Evolutionary conservation across 108 stramenopile genomes (phyloP).

Genomic region (Pseudonitzschia multistriata): DNA sequence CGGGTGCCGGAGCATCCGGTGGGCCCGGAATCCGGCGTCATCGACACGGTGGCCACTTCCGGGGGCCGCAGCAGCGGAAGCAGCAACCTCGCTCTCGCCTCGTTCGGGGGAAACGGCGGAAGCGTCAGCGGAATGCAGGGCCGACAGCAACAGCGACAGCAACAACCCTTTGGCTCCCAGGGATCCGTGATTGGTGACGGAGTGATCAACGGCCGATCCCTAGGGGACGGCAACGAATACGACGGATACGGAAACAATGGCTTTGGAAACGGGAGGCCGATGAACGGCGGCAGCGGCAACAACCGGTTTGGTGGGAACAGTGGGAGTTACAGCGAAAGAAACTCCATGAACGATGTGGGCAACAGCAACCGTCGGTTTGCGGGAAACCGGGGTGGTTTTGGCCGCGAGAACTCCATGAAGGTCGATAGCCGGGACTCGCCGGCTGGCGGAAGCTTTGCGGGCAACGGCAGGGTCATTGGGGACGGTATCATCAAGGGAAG

Average conservation of each 20-base stretch:
- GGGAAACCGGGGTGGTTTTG: too few relatives aligned
- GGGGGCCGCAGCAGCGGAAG: neutral
- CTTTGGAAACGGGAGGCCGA: too few relatives aligned
- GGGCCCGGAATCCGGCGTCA: neutral
- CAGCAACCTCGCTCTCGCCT: neutral
- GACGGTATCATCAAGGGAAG: neutral
- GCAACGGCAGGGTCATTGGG: neutral
- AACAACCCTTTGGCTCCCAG: too few relatives aligned
- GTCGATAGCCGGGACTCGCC: too few relatives aligned
- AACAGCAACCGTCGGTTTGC: neutral
- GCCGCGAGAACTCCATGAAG: too few relatives aligned
- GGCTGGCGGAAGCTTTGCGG: too few relatives aligned
- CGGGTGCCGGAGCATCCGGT: neutral
- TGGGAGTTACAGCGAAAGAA: neutral
- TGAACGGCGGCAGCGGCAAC: neutral
- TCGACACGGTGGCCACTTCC: conserved; percentile 3
- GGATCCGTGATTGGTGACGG: neutral
- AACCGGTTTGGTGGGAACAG: neutral
- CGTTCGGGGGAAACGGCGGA: neutral
- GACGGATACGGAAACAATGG: neutral
- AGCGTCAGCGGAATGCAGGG: conserved; percentile 1
- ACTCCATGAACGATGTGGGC: too few relatives aligned
- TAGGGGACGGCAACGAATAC: neutral
- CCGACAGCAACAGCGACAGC: neutral
- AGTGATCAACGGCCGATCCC: neutral